Conservation (phyloP, 148 eudicot species). For the Rhododendron ovatum region DNA sequence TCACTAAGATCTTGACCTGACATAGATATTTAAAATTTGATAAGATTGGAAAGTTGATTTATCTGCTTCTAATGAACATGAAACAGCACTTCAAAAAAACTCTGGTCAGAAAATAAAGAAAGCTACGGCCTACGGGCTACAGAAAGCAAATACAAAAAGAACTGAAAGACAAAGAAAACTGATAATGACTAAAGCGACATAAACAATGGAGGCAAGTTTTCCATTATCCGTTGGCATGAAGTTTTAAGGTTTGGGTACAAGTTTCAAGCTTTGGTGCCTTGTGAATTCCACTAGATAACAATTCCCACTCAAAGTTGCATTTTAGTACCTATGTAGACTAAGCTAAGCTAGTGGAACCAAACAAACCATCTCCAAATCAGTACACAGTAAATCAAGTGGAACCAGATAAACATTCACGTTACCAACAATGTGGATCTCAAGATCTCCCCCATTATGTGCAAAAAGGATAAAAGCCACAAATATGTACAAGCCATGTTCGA, state of each 20-base stretch:
- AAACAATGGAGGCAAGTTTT: background rate
- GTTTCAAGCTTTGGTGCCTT: background rate
- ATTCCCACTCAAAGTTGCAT: background rate
- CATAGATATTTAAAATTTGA: background rate
- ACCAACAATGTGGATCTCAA: background rate
- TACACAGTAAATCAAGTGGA: background rate
- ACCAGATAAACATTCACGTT: background rate
- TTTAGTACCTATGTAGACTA: background rate
- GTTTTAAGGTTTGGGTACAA: background rate
- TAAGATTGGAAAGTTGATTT: background rate
- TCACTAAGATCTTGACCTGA: slow-evolving; percentile 58
- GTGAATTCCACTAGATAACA: background rate
- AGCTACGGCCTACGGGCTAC: background rate
- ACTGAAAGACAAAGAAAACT: background rate
- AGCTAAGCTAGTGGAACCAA: background rate
- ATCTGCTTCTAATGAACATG: background rate
- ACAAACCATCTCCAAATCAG: background rate
- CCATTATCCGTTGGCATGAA: background rate
- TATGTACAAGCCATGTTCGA: background rate
- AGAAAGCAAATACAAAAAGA: background rate
- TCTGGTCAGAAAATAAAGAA: background rate
- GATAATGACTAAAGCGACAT: background rate
- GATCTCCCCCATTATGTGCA: background rate
- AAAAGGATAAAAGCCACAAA: background rate
- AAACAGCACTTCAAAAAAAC: background rate